Evolutionary conservation across 352 stramenopile genomes (phyloP).

Genomic region (Pythium rishiriense): DNA sequence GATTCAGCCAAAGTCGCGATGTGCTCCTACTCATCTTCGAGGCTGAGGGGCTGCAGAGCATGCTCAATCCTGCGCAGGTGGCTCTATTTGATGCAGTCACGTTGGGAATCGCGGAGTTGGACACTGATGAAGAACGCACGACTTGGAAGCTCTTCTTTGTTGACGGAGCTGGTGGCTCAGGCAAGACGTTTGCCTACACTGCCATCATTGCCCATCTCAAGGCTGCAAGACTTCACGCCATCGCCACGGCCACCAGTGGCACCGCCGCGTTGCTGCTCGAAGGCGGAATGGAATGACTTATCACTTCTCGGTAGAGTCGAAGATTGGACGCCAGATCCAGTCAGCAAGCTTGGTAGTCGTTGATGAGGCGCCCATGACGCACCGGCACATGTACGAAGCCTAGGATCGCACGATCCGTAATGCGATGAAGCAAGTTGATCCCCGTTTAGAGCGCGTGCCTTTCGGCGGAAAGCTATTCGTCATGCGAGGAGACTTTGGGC

Average conservation of each 20-base stretch:
- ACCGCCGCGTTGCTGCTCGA: slow-evolving; percentile 33
- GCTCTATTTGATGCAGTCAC: too few relatives aligned
- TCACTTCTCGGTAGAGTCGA: slow-evolving; percentile 16
- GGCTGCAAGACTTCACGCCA: slow-evolving; percentile 5
- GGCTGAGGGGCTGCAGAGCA: too few relatives aligned
- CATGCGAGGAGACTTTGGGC: too few relatives aligned
- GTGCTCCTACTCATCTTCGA: slow-evolving; percentile 13
- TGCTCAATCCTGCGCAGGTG: too few relatives aligned
- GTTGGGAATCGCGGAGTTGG: too few relatives aligned
- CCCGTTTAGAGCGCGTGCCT: background rate
- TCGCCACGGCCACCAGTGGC: slow-evolving; percentile 32
- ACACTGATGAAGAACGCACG: too few relatives aligned
- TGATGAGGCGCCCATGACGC: slow-evolving; percentile 18
- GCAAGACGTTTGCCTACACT: slow-evolving; percentile 35
- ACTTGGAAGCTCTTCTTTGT: slow-evolving; percentile 29
- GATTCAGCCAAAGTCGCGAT: background rate
- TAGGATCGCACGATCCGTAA: slow-evolving; percentile 11
- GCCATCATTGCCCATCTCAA: slow-evolving; percentile 31
- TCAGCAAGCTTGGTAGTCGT: slow-evolving; percentile 10
- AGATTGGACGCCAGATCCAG: slow-evolving; percentile 14
- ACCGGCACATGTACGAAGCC: slow-evolving; percentile 17
- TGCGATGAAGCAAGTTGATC: slow-evolving; percentile 5
- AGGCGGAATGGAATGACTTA: slow-evolving; percentile 31
- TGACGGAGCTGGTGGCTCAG: slow-evolving; percentile 32
- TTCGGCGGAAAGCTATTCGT: slow-evolving; percentile 15